Evolutionary conservation across 2,329 filamentous ascomycete species (phyloP), one percentile per base, ranked within the genome.

Genomic region (Trichoderma simmonsii): DNA sequence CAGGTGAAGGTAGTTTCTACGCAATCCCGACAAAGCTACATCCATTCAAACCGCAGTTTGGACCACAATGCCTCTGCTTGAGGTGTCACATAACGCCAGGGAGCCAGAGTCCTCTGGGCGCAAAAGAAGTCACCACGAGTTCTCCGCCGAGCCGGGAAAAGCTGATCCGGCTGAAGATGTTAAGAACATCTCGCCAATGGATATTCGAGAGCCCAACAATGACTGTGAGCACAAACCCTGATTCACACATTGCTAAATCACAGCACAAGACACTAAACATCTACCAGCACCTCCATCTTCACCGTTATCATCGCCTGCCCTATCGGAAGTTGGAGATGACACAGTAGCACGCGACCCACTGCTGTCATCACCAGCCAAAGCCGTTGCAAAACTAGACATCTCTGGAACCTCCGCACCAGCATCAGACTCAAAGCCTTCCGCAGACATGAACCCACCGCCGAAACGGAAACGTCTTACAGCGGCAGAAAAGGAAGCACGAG

Each of bases 111-210:
- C 78, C 24, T 79, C 78, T 32, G 79, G 80, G 62, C 81, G 82
- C 66, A 88, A 88, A 77, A 80, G 85, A 72, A 83, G 79, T 56
- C 84, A 86, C 74, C 81, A 85, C 54, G 83, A 86, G 36, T 87
- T 82, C 73, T 75, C 82, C 3, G 80, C 78, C 11, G 78, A 82
- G 28, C 73, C 79, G 26, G 67, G 77, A n/a, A 77, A 78, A 67
- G 63, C 73, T 28, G 77, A 80, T 24, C 65, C 67, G 3, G 72
- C 72, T 1, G 70, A 70, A 21, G 75, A 77, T 21, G 48, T 54
- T n/a, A 78, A 78, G 70, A 61, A 74, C 12, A 71, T 75, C 7
- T 66, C 66, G 3, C 48, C 73, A 8, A 36, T 63, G 24, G 68
- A 73, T 15, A 63, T 76, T 24, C 75, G 77, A 43, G 70, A 75